These are phyloP conservation scores for Cucurbitaria berberidis DNA, from an alignment of 2,329 filamentous ascomycete genomes.

Conservation along the genomic window DNA sequence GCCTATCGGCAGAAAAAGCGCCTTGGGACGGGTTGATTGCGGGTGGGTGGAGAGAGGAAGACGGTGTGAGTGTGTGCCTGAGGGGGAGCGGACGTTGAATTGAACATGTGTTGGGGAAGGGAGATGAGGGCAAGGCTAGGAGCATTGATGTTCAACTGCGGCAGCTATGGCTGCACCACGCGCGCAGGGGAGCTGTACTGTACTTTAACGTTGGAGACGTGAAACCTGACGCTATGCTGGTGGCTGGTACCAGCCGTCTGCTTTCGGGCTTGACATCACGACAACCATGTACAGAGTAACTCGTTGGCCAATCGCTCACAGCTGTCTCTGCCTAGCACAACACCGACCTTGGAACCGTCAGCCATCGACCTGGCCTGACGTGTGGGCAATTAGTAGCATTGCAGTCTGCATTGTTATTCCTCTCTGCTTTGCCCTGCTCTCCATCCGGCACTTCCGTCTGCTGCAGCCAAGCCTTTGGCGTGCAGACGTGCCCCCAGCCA, in stretches of 20 bases:
- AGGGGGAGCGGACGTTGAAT: neutral
- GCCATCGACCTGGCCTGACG: neutral
- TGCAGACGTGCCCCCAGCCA: constrained; percentile 12
- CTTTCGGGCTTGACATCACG: constrained; percentile 37
- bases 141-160: constrained; percentile 5
- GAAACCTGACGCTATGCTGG: constrained; percentile 33
- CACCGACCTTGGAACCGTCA: neutral
- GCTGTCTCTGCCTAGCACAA: neutral
- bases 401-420: neutral
- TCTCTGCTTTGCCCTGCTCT: neutral
- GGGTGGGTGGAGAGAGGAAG: neutral
- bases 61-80: neutral
- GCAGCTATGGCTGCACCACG: constrained; percentile 13
- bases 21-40: constrained; percentile 1
- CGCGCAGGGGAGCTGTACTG: constrained; percentile 13
- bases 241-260: constrained; percentile 35
- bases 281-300: constrained; percentile 4
- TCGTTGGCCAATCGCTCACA: constrained; percentile 4
- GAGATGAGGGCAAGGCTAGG: neutral
- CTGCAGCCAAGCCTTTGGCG: constrained; percentile 16
- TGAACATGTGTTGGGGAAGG: neutral
- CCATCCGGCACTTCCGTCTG: constrained; percentile 12
- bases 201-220: constrained; percentile 28
- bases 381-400: no score
- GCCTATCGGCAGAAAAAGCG: constrained; percentile 15